phyloP scores from a whole-genome alignment of 768 basidiomycete genomes.

The Tulasnella sp. region DNA sequence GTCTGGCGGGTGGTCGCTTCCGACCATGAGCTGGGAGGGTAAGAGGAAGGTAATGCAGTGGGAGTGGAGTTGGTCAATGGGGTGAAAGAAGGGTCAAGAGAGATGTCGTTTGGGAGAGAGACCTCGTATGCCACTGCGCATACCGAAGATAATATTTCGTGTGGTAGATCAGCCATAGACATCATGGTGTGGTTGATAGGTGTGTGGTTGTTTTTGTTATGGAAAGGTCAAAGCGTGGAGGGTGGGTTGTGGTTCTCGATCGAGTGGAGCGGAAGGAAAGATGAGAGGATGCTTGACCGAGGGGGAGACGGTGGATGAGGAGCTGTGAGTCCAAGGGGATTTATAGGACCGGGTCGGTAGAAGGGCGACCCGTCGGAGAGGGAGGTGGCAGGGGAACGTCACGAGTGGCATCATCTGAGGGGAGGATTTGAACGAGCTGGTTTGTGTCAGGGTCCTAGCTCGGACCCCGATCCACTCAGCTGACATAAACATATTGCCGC shows the following conservation, averaged over 20 bases:
- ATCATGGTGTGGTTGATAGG: background rate
- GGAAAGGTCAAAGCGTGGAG: background rate
- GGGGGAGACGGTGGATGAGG: background rate
- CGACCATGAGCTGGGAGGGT: conserved; percentile 69
- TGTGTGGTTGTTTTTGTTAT: background rate
- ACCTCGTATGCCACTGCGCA: conserved; percentile 72
- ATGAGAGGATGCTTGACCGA: background rate
- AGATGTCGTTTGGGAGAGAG: conserved; percentile 58
- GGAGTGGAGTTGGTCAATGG: conserved; percentile 51
- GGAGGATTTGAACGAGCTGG: background rate
- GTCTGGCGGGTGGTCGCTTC: conserved; percentile 68
- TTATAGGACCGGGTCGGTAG: background rate
- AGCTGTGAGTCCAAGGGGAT: background rate
- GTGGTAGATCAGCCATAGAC: conserved; percentile 21
- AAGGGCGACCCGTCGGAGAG: conserved; percentile 1
- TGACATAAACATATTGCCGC: background rate
- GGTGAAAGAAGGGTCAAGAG: conserved; percentile 70
- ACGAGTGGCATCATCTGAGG: conserved; percentile 6
- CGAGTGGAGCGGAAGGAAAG: background rate
- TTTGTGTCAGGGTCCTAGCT: background rate
- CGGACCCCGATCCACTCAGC: conserved; percentile 6
- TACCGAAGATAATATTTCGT: conserved; percentile 69
- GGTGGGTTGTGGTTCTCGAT: background rate
- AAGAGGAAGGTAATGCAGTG: conserved; percentile 70
- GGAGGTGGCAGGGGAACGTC: background rate